These are phyloP conservation scores for Begonia masoniana DNA, from an alignment of 306 rosid genomes.

Conservation along the genomic window DNA sequence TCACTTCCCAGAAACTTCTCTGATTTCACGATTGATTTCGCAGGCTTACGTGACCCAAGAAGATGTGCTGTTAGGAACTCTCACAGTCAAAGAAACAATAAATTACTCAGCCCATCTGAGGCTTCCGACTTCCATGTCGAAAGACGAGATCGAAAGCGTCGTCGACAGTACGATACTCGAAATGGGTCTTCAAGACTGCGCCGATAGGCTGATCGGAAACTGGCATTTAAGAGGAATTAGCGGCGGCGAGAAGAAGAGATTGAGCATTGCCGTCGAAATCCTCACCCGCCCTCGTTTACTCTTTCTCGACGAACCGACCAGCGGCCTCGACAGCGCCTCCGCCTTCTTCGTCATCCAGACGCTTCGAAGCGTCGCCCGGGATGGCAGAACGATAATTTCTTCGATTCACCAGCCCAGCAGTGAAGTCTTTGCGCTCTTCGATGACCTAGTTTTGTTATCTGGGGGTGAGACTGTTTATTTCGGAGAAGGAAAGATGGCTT, in stretches of 20 bases:
- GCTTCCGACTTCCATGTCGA: slow-evolving; percentile 42
- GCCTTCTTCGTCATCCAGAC: slow-evolving; percentile 84
- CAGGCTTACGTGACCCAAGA: slow-evolving; percentile 98
- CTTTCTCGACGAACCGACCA: slow-evolving; percentile 95
- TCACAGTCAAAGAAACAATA: slow-evolving; percentile 78
- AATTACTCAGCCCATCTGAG: slow-evolving; percentile 73
- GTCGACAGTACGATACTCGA: slow-evolving; percentile 54
- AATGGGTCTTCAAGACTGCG: slow-evolving; percentile 88
- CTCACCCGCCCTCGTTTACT: slow-evolving; percentile 64
- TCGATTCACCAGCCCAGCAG: slow-evolving; percentile 95
- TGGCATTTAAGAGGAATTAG: slow-evolving; percentile 92
- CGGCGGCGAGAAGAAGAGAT: slow-evolving; percentile 85
- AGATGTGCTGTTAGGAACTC: slow-evolving; percentile 70
- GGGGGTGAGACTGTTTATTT: slow-evolving; percentile 68
- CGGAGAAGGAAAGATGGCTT: slow-evolving; percentile 57
- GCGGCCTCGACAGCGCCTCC: slow-evolving; percentile 85
- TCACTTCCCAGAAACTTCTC: background rate
- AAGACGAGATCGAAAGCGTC: slow-evolving; percentile 40
- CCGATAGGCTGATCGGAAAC: slow-evolving; percentile 52
- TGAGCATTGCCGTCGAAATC: slow-evolving; percentile 82
- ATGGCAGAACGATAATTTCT: slow-evolving; percentile 67
- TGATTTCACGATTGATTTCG: background rate
- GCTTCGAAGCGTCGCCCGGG: slow-evolving; percentile 57
- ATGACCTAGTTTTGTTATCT: slow-evolving; percentile 74
- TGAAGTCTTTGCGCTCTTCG: slow-evolving; percentile 90